Conservation (phyloP, 2,329 filamentous ascomycete genomes). For the Stylonectria norvegica region DNA sequence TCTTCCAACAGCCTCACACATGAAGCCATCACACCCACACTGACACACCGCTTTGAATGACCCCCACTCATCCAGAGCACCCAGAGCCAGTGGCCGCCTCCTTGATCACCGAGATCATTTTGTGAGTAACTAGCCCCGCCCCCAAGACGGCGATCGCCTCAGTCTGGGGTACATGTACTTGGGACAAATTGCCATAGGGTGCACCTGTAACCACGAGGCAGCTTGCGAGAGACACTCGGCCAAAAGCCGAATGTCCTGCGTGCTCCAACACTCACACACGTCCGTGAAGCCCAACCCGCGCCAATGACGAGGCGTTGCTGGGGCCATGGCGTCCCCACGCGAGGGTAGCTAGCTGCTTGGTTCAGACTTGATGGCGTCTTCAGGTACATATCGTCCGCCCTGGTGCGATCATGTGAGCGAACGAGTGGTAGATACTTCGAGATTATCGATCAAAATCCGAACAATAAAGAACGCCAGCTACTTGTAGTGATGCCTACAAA, state of each 20-base stretch:
- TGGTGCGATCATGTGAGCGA: background rate
- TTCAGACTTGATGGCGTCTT: background rate
- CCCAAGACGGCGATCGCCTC: slow-evolving; percentile 19
- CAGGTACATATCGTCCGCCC: no score
- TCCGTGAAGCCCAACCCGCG: background rate
- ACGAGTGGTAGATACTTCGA: background rate
- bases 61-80: slow-evolving; percentile 19
- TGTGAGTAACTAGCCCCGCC: slow-evolving; percentile 20
- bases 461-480: no score
- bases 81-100: background rate
- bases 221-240: slow-evolving; percentile 18
- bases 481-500: no score
- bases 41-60: slow-evolving; percentile 23
- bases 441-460: background rate
- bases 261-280: background rate
- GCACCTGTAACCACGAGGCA: slow-evolving; percentile 3
- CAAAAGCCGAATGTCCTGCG: slow-evolving; percentile 18
- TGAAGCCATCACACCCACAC: slow-evolving; percentile 19
- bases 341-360: background rate
- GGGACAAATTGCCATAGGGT: slow-evolving; percentile 3
- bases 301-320: background rate
- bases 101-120: slow-evolving; percentile 17
- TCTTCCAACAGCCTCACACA: slow-evolving; percentile 11
- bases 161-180: slow-evolving; percentile 11
- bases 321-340: background rate